Base-by-base conservation (phyloP, 129 eudicot genomes). In the Kitagawia praeruptora region DNA sequence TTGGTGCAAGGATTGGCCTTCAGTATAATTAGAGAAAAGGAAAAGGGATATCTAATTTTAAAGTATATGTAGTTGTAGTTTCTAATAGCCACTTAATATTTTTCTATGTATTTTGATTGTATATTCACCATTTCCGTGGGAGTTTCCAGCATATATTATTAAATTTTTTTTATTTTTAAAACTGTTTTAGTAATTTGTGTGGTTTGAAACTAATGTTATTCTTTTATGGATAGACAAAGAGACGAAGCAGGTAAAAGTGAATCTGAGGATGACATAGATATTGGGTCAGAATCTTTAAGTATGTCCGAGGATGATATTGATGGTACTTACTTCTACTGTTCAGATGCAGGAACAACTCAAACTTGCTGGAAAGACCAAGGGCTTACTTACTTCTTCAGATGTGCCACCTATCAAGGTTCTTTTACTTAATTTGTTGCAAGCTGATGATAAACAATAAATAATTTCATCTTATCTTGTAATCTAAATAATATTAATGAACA, bases 161-260 rank as follows among this genome's bases (percentile, higher is more conserved):
- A 31, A 31, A 31, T n/a, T n/a, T n/a, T n/a, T n/a, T n/a, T 37
- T 38, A 6, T 34, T 18, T 15, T 0, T 6, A 2, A 38, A 70
- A 18, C 18, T 28, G 38, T 38, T 38, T 5, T 70, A 31, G 2
- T 31, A 34, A 34, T 21, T 6, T 70, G 73, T 31, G 41, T 58
- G 28, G 25, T 38, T 70, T 70, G 5, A 70, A 37, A 4, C n/a
- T 77, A 5, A 77, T 14, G 44, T 5, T n/a, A 69, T 80, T 80
- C 34, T 77, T 18, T 58, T 64, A n/a, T 77, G 75, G 66, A 39
- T 74, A 89, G 97, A 80, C 92, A 88, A 81, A 87, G 84, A 58
- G 95, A 90, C 56, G 92, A 92, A 88, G 92, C 84, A 86, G 97
- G 97, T 72, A 86, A 73, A 89, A 89, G 91, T 84, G 97, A 88